These are phyloP conservation scores for Fomitiporia mediterranea DNA, from an alignment of 1,284 basidiomycete genomes.

Conservation along the genomic window DNA sequence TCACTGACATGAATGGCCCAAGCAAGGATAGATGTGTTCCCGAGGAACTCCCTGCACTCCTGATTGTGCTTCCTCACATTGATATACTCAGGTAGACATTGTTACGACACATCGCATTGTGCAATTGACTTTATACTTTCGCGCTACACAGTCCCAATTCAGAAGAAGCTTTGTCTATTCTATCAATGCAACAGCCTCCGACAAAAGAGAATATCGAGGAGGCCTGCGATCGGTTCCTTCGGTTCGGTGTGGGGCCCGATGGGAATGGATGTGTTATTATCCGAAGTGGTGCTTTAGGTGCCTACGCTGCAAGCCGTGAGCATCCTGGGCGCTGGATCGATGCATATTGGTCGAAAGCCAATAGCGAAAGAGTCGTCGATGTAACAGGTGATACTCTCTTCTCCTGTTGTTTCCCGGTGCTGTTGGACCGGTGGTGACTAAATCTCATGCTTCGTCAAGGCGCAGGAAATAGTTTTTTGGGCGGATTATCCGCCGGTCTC, in stretches of 20 bases:
- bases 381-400: constrained; percentile 63
- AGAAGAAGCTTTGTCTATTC: constrained; percentile 63
- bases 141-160: constrained; percentile 60
- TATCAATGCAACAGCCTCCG: constrained; percentile 49
- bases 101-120: constrained; percentile 6
- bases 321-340: constrained; percentile 61
- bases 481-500: constrained; percentile 77
- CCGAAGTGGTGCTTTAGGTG: constrained; percentile 73
- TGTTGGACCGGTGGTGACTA: too few species aligned
- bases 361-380: constrained; percentile 59
- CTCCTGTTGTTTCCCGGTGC: not conserved
- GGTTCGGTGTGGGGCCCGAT: constrained; percentile 48
- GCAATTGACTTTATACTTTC: constrained; percentile 17
- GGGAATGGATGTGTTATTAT: constrained; percentile 63
- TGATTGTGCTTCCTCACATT: constrained; percentile 55
- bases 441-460: constrained; percentile 38
- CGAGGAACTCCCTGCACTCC: constrained; percentile 67
- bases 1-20: constrained; percentile 3
- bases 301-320: constrained; percentile 52
- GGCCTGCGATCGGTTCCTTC: constrained; percentile 55
- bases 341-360: constrained; percentile 64
- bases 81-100: constrained; percentile 59
- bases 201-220: constrained; percentile 51
- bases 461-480: constrained; percentile 85
- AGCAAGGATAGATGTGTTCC: constrained; percentile 72